These are phyloP conservation scores for Trichoderma brevicompactum DNA, from an alignment of 2,329 filamentous ascomycete species.

Conservation along the genomic window DNA sequence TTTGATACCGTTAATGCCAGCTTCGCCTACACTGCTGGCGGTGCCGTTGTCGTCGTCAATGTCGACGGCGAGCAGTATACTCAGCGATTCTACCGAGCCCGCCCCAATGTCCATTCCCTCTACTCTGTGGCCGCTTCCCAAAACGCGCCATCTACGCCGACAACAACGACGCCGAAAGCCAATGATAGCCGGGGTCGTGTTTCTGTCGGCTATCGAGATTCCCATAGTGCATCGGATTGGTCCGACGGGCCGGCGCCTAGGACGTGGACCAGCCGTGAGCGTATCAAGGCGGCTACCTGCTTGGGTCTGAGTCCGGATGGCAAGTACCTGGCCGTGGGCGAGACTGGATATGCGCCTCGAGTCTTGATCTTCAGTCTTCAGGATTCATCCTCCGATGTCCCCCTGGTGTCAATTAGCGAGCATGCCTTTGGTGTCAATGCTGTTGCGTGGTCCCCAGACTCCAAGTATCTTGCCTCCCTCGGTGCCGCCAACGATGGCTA, in stretches of 20 bases:
- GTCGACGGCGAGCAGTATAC: slow-evolving; percentile 69
- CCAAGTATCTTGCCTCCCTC: slow-evolving; percentile 83
- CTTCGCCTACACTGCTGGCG: slow-evolving; percentile 92
- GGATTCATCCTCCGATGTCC: slow-evolving; percentile 78
- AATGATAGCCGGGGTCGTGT: slow-evolving; percentile 66
- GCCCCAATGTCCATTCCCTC: slow-evolving; percentile 73
- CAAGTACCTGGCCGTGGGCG: slow-evolving; percentile 85
- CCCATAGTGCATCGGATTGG: slow-evolving; percentile 55
- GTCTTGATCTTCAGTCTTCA: slow-evolving; percentile 88
- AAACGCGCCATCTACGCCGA: slow-evolving; percentile 56
- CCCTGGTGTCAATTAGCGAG: slow-evolving; percentile 83
- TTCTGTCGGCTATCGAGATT: slow-evolving; percentile 54
- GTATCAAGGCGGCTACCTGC: slow-evolving; percentile 92
- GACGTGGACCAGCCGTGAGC: slow-evolving; percentile 86
- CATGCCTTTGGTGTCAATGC: slow-evolving; percentile 88
- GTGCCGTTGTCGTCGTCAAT: slow-evolving; percentile 87
- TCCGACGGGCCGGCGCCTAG: slow-evolving; percentile 68
- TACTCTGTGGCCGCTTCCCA: slow-evolving; percentile 55
- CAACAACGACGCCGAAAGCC: slow-evolving; percentile 55
- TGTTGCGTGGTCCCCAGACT: slow-evolving; percentile 87
- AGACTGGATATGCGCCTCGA: slow-evolving; percentile 91
- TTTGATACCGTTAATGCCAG: slow-evolving; percentile 79
- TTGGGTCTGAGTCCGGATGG: slow-evolving; percentile 87
- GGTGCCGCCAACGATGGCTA: slow-evolving; percentile 92
- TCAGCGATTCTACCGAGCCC: slow-evolving; percentile 89